phyloP scores from a whole-genome alignment of 441 rosid species.

The Syzygium malaccense region DNA sequence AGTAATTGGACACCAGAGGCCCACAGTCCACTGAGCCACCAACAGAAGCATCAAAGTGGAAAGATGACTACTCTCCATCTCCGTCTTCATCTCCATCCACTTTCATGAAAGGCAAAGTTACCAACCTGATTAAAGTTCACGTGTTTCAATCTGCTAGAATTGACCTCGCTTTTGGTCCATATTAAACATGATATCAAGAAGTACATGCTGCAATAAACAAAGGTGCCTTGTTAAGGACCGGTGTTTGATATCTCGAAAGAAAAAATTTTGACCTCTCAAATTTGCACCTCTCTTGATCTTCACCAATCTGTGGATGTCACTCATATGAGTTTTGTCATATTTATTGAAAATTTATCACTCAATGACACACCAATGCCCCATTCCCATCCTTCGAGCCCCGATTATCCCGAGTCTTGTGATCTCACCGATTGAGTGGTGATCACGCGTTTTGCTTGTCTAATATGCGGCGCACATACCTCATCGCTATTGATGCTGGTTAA shows the following conservation, averaged over 20 bases:
- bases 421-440: not conserved
- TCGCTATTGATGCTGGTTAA: not conserved
- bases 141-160: not conserved
- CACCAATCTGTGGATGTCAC: not conserved
- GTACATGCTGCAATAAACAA: not conserved
- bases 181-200: not conserved
- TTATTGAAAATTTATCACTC: not conserved
- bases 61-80: not conserved
- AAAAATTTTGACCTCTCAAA: not conserved
- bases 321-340: not conserved
- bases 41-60: conserved; percentile 8
- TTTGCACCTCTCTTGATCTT: not conserved
- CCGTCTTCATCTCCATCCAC: not conserved
- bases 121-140: not conserved
- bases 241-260: not conserved
- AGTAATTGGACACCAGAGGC: conserved; percentile 8
- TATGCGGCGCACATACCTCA: not conserved
- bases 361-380: not conserved
- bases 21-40: conserved; percentile 27
- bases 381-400: not conserved
- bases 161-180: not conserved
- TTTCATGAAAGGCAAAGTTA: not conserved
- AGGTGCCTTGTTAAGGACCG: not conserved
- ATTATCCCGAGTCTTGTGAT: not conserved
- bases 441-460: not conserved